phyloP scores from a whole-genome alignment of 306 rosid species.

The Vicia sativa region DNA sequence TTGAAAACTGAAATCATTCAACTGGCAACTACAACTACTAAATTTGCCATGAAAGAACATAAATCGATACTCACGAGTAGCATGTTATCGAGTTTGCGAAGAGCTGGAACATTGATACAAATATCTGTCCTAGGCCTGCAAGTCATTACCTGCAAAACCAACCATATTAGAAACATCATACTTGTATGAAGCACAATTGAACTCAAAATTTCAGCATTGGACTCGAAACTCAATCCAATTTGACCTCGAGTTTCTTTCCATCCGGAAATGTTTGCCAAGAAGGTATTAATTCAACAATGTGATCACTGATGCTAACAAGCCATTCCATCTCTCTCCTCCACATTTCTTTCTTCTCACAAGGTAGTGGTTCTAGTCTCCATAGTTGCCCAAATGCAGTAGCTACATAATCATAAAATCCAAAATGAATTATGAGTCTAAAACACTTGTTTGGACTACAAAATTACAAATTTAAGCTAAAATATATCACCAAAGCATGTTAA shows the following conservation, averaged over 20 bases:
- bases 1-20: slow-evolving; percentile 11
- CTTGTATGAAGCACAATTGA: neutral
- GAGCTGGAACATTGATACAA: slow-evolving; percentile 89
- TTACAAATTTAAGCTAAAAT: neutral
- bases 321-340: slow-evolving; percentile 92
- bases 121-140: slow-evolving; percentile 96
- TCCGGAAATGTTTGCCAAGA: slow-evolving; percentile 92
- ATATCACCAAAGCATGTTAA: neutral
- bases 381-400: slow-evolving; percentile 91
- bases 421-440: neutral
- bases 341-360: slow-evolving; percentile 68
- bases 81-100: slow-evolving; percentile 93
- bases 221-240: slow-evolving; percentile 5
- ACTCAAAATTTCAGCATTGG: slow-evolving; percentile 9
- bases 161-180: slow-evolving; percentile 56
- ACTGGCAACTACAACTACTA: slow-evolving; percentile 3
- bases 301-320: slow-evolving; percentile 84
- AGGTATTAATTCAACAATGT: slow-evolving; percentile 82
- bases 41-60: neutral
- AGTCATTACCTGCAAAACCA: slow-evolving; percentile 72
- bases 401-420: slow-evolving; percentile 43
- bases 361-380: slow-evolving; percentile 88
- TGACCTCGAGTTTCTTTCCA: slow-evolving; percentile 89
- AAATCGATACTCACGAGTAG: slow-evolving; percentile 67
- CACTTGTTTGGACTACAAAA: neutral